A percentile compares a stretch with the other conserved stretches of the same genome.
Evolutionary conservation across 2,329 filamentous ascomycete genomes (phyloP).

Genomic region (Periconia sp.): DNA sequence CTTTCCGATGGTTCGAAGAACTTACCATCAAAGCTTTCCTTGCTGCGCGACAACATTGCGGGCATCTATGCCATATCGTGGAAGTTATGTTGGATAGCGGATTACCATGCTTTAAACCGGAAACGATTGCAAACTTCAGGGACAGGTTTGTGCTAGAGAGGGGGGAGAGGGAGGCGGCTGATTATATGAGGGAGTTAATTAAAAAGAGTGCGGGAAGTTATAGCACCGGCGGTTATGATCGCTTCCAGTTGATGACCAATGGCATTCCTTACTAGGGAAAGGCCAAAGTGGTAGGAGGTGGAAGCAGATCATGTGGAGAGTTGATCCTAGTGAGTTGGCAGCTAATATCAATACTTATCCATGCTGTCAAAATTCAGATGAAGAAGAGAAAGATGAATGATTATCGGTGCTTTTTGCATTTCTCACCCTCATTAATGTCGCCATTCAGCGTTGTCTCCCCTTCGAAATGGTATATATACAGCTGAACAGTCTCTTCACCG

Average conservation of each 20-base stretch:
- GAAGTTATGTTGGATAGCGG: slow-evolving; percentile 95
- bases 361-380: too few relatives aligned
- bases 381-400: too few relatives aligned
- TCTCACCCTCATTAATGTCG: too few relatives aligned
- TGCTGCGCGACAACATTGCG: slow-evolving; percentile 81
- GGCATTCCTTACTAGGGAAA: slow-evolving; percentile 84
- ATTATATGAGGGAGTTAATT: slow-evolving; percentile 89
- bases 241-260: slow-evolving; percentile 96
- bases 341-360: too few relatives aligned
- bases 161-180: slow-evolving; percentile 89
- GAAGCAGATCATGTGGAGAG: too few relatives aligned
- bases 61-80: slow-evolving; percentile 89
- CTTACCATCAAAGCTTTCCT: slow-evolving; percentile 95
- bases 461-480: slow-evolving; percentile 25
- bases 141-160: slow-evolving; percentile 93
- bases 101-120: slow-evolving; percentile 95
- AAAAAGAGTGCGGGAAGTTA: slow-evolving; percentile 90
- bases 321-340: too few relatives aligned
- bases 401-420: too few relatives aligned
- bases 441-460: not conserved
- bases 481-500: slow-evolving; percentile 32
- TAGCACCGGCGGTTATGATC: slow-evolving; percentile 93
- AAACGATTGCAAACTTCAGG: slow-evolving; percentile 89
- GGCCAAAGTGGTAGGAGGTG: too few relatives aligned
- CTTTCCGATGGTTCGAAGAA: slow-evolving; percentile 96